Base-by-base conservation (phyloP, 1,284 basidiomycete species). In the Hymenochaete sp. region DNA sequence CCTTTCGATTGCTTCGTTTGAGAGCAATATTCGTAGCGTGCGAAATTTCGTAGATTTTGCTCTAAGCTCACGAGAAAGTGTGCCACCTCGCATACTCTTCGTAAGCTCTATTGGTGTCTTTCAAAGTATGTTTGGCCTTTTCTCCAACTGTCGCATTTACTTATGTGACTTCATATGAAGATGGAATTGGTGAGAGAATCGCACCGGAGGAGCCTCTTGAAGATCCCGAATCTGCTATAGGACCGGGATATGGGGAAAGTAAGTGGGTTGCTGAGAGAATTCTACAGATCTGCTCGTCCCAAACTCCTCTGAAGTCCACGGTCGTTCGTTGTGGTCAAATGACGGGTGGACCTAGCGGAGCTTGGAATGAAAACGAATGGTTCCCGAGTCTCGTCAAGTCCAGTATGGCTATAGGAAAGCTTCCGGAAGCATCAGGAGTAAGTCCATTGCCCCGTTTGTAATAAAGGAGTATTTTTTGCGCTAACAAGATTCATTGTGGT, bases 171-270 rank as follows among this genome's bases (percentile, higher is more conserved):
- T 16, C 13, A 35, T 19, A 6, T 35, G 8, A 27, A n/a, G 32
- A 38, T 27, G 26, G 26, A 3, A 9, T 16, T 19, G 32, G 38
- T 21, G 26, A 37, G 3, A 37, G 18, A 19, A 26, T 38, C 14
- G 19, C 21, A 26, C 24, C 21, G 9, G 45, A 47, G 19, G 32
- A 42, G 10, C 26, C 10, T 14, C n/a, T 47, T 14, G 39, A 26
- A 2, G 13, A 25, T 7, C 42, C 52, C 3, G 11, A 24, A 4
- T n/a, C 41, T 13, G 39, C 53, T 13, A 32, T 51, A 13, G 46
- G 49, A 0, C 22, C 37, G 7, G 77, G 77, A 0, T 80, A 80
- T 57, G 73, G 75, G 6, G 76, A 79, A 62, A 70, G 66, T 49
- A 80, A 80, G 61, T 79, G 76, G 76, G 77, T 79, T 0, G 68